These are phyloP conservation scores for Pezicula carpinea DNA, from an alignment of 2,329 filamentous ascomycete species.

Conservation along the genomic window DNA sequence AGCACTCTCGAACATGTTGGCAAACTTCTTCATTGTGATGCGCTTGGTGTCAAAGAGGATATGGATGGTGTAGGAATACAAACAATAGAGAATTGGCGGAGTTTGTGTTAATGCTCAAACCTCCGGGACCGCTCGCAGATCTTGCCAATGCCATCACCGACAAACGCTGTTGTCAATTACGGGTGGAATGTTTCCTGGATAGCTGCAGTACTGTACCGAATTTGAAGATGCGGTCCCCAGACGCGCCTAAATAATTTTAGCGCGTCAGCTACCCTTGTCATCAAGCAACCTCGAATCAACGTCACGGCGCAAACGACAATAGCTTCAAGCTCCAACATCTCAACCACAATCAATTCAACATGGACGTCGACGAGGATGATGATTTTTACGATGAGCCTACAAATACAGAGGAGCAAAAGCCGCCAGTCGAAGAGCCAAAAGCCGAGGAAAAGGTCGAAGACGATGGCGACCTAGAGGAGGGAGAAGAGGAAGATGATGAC, in stretches of 20 bases:
- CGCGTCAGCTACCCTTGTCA: constrained; percentile 1
- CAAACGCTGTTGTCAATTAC: not conserved
- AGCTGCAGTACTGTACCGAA: not conserved
- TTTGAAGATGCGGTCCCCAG: not conserved
- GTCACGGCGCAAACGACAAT: not conserved
- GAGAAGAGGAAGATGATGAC: constrained; percentile 60
- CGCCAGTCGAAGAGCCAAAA: constrained; percentile 20
- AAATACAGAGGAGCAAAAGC: constrained; percentile 11
- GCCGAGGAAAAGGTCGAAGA: constrained; percentile 28
- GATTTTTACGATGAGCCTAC: constrained; percentile 53
- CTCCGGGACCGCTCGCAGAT: constrained; percentile 55
- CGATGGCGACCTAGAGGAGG: constrained; percentile 56
- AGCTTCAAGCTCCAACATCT: constrained; percentile 5
- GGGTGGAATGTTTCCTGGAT: not conserved
- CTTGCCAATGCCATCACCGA: constrained; percentile 35
- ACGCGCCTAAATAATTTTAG: constrained; percentile 1
- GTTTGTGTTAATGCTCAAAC: constrained; percentile 60
- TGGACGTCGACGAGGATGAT: constrained; percentile 66
- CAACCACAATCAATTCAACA: constrained; percentile 28
- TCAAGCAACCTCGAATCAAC: constrained; percentile 1
- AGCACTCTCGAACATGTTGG: constrained; percentile 17
- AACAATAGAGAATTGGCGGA: constrained; percentile 54
- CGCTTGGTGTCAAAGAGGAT: not conserved
- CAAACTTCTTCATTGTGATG: constrained; percentile 26
- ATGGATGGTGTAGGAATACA: constrained; percentile 22